phyloP scores from a whole-genome alignment of 2,329 filamentous ascomycete genomes.

The Aspergillus sp. region DNA sequence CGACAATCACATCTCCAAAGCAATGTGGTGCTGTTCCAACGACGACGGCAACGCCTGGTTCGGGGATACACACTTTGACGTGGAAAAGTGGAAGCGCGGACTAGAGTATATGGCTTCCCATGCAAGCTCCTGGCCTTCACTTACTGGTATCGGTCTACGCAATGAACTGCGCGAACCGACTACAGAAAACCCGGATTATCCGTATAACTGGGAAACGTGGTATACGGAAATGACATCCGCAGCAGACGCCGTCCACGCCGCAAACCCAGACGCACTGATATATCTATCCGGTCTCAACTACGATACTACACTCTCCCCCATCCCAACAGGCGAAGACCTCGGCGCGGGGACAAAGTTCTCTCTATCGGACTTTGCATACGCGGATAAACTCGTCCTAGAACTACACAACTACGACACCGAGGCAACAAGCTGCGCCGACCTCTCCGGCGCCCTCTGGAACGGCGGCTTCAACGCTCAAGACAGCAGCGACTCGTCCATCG shows the following conservation, averaged over 20 bases:
- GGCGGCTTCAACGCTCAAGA: conserved; percentile 46
- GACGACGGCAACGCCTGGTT: conserved; percentile 62
- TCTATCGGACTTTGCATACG: conserved; percentile 39
- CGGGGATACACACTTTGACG: conserved; percentile 60
- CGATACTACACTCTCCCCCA: conserved; percentile 42
- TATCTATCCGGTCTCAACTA: conserved; percentile 51
- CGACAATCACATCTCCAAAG: conserved; percentile 62
- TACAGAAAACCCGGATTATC: conserved; percentile 10
- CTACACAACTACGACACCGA: conserved; percentile 50
- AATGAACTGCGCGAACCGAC: conserved; percentile 42
- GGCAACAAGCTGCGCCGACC: conserved; percentile 36
- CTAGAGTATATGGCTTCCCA: conserved; percentile 61
- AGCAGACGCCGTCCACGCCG: conserved; percentile 42
- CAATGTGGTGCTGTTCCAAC: conserved; percentile 58
- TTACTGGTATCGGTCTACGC: conserved; percentile 35
- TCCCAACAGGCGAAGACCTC: conserved; percentile 35
- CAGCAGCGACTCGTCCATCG: conserved; percentile 26
- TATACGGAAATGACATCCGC: conserved; percentile 45
- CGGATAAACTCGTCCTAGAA: conserved; percentile 49
- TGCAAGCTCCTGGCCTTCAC: conserved; percentile 24
- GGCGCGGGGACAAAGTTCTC: conserved; percentile 40
- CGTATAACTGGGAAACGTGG: conserved; percentile 50
- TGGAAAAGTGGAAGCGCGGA: conserved; percentile 61
- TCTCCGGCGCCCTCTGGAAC: conserved; percentile 36
- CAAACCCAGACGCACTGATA: conserved; percentile 47